Conservation (phyloP, 208 protist species). For the Novymonas esmeraldas region DNA sequence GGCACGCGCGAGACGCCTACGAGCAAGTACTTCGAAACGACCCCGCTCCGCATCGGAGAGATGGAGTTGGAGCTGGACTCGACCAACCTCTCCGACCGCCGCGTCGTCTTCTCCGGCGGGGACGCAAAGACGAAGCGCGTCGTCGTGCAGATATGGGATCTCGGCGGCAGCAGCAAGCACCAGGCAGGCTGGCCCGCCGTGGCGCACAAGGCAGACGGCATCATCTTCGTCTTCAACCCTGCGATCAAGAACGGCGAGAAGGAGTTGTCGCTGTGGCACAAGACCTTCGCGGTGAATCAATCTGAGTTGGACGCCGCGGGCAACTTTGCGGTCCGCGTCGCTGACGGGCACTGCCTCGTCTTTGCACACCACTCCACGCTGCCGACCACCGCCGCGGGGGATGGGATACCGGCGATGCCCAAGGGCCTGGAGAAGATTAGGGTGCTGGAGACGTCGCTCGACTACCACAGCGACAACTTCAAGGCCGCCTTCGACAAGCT, state of each 20-base stretch:
- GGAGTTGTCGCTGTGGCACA: slow-evolving; percentile 91
- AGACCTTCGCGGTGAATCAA: slow-evolving; percentile 83
- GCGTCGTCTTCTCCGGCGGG: slow-evolving; percentile 64
- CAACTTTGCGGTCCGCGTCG: slow-evolving; percentile 65
- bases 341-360: slow-evolving; percentile 66
- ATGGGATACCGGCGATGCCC: slow-evolving; percentile 59
- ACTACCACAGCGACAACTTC: slow-evolving; percentile 91
- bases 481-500: slow-evolving; percentile 90
- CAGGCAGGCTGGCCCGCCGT: slow-evolving; percentile 91
- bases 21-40: slow-evolving; percentile 85
- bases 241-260: slow-evolving; percentile 71
- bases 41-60: slow-evolving; percentile 90
- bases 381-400: slow-evolving; percentile 31
- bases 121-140: slow-evolving; percentile 52
- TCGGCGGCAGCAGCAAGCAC: slow-evolving; percentile 80
- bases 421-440: slow-evolving; percentile 78
- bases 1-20: slow-evolving; percentile 79
- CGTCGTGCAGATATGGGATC: slow-evolving; percentile 88
- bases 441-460: slow-evolving; percentile 84
- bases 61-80: slow-evolving; percentile 80
- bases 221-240: slow-evolving; percentile 90
- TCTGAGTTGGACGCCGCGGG: slow-evolving; percentile 68
- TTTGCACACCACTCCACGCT: slow-evolving; percentile 80
- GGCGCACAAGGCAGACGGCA: slow-evolving; percentile 68
- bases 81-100: slow-evolving; percentile 41